Percentiles rank a stretch among this genome's conserved stretches.
These are phyloP conservation scores for Helenozyma rhizophorensis DNA, from an alignment of 805 yeast genomes.

Conservation along the genomic window DNA sequence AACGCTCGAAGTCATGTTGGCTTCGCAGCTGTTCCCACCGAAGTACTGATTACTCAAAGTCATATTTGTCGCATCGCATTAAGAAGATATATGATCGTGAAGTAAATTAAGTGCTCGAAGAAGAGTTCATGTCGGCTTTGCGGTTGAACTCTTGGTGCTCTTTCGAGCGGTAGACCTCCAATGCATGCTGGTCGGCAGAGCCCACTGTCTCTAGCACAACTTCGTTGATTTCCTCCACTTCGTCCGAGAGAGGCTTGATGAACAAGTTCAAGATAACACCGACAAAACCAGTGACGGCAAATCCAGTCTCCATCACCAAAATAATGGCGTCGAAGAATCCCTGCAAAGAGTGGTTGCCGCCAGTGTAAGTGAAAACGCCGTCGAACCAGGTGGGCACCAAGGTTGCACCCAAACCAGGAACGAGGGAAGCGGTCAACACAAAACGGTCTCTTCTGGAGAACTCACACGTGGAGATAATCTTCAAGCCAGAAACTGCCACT, in stretches of 20 bases:
- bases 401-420: conserved; percentile 65
- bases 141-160: conserved; percentile 26
- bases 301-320: conserved; percentile 69
- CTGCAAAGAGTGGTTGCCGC: conserved; percentile 49
- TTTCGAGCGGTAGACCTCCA: conserved; percentile 28
- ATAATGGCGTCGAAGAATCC: conserved; percentile 69
- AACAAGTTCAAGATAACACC: conserved; percentile 58
- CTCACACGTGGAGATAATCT: conserved; percentile 56
- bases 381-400: conserved; percentile 64
- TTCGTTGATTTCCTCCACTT: conserved; percentile 44
- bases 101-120: too few relatives aligned
- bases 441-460: conserved; percentile 74
- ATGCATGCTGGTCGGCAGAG: conserved; percentile 34
- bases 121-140: too few relatives aligned
- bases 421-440: conserved; percentile 58
- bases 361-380: conserved; percentile 60
- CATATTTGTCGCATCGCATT: too few relatives aligned
- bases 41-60: too few relatives aligned
- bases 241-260: conserved; percentile 57
- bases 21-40: too few relatives aligned
- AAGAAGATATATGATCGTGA: too few relatives aligned
- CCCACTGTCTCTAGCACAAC: conserved; percentile 40
- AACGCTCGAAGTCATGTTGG: too few relatives aligned
- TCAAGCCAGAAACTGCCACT: conserved; percentile 71
- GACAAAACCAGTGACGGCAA: conserved; percentile 64